A percentile compares a stretch with the other conserved stretches of the same genome.
These are phyloP conservation scores for Penicillium chermesinum DNA, from an alignment of 495 filamentous ascomycete species.

Conservation along the genomic window DNA sequence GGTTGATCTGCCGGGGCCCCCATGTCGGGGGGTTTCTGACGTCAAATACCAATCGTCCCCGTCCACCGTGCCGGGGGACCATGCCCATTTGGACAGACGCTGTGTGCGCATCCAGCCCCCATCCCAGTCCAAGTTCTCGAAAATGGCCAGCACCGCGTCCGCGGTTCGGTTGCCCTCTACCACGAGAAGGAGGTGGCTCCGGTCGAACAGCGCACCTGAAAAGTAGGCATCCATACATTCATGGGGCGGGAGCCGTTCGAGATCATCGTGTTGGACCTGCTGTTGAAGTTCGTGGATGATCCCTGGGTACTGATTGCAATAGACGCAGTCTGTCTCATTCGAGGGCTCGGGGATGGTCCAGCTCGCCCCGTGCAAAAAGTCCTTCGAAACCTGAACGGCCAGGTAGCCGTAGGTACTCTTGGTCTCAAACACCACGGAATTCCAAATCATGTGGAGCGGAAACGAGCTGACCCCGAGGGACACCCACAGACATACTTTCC, in stretches of 20 bases:
- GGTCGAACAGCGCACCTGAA: background rate
- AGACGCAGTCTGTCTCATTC: background rate
- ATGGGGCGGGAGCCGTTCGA: background rate
- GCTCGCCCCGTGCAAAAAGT: background rate
- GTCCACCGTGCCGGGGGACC: background rate
- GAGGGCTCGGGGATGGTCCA: background rate
- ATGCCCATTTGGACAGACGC: background rate
- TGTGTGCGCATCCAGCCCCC: background rate
- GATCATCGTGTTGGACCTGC: background rate
- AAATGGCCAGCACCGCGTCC: background rate
- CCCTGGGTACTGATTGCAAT: background rate
- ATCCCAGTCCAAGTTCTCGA: background rate
- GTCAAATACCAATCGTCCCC: background rate
- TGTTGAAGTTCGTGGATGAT: background rate
- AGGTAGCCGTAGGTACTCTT: conserved; percentile 18
- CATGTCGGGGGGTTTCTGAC: background rate
- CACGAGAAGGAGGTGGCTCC: background rate
- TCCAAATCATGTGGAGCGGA: conserved; percentile 20
- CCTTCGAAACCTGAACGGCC: background rate
- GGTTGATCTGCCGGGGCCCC: background rate
- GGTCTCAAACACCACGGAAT: conserved; percentile 15
- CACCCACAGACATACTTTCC: conserved; percentile 9
- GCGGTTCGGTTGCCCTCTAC: background rate
- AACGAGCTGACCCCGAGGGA: conserved; percentile 13
- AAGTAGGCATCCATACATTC: background rate